phyloP scores from a whole-genome alignment of 306 rosid species.

The Prunus dulcis region DNA sequence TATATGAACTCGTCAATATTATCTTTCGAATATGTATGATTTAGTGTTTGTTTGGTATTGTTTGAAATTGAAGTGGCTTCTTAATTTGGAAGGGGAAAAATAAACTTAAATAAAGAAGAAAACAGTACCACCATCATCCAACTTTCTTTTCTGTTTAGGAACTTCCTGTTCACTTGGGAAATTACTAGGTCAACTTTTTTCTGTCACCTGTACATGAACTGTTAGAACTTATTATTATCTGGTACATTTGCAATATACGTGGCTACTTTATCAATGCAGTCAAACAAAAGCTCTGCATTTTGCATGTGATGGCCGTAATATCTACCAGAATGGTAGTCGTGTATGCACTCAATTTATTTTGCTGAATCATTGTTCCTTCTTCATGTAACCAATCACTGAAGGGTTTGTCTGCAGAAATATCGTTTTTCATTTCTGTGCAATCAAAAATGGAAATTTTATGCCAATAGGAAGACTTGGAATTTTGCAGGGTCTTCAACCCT shows the following conservation, averaged over 20 bases:
- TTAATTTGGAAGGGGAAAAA: neutral
- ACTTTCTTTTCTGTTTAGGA: neutral
- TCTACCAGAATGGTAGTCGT: no score
- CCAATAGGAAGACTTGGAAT: neutral
- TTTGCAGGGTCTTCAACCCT: neutral
- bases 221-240: neutral
- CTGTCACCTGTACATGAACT: neutral
- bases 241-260: neutral
- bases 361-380: neutral
- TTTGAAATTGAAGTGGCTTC: neutral
- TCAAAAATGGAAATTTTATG: neutral
- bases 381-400: neutral
- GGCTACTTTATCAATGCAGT: neutral
- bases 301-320: neutral
- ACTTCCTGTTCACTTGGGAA: neutral
- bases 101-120: neutral
- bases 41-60: neutral
- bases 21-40: no score
- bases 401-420: neutral
- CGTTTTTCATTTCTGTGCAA: neutral
- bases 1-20: no score
- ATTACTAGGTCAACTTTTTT: neutral
- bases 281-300: slow-evolving; percentile 1
- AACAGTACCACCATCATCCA: neutral
- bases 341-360: neutral